Evolutionary conservation across 129 eudicot species (phyloP).

Genomic region (Flaveria linearis): DNA sequence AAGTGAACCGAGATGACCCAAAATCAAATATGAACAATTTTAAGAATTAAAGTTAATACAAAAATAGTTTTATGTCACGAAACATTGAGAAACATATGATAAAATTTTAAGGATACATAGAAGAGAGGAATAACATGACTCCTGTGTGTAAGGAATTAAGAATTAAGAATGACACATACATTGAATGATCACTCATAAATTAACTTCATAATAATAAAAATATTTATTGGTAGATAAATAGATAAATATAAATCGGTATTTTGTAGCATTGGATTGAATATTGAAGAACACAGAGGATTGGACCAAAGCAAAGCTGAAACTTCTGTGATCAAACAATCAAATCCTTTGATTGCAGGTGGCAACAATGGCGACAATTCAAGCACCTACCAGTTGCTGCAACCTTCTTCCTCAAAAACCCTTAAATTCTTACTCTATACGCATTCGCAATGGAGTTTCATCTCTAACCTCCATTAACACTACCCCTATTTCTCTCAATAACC

Average conservation of each 20-base stretch:
- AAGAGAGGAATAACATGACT: too few relatives aligned
- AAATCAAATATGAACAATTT: too few relatives aligned
- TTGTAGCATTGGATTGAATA: conserved; percentile 4
- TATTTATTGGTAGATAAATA: neutral
- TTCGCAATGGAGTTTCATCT: conserved; percentile 21
- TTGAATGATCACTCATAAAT: neutral
- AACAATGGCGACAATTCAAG: conserved; percentile 54
- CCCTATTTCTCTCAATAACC: conserved; percentile 18
- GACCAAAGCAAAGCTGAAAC: conserved; percentile 16
- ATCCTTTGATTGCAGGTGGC: conserved; percentile 15
- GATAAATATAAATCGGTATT: neutral
- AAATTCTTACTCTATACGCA: conserved; percentile 15
- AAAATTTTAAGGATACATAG: too few relatives aligned
- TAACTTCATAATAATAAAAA: neutral
- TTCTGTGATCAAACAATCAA: neutral
- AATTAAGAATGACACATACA: too few relatives aligned
- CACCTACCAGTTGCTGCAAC: conserved; percentile 34
- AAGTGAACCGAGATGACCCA: too few relatives aligned
- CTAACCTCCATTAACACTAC: conserved; percentile 22
- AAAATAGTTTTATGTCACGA: too few relatives aligned
- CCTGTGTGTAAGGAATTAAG: too few relatives aligned
- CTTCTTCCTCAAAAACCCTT: conserved; percentile 19
- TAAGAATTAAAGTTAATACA: too few relatives aligned
- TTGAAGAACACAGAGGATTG: conserved; percentile 17
- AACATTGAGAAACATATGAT: too few relatives aligned